phyloP scores from a whole-genome alignment of 2,329 filamentous ascomycete species.

The Penicillium sp. region DNA sequence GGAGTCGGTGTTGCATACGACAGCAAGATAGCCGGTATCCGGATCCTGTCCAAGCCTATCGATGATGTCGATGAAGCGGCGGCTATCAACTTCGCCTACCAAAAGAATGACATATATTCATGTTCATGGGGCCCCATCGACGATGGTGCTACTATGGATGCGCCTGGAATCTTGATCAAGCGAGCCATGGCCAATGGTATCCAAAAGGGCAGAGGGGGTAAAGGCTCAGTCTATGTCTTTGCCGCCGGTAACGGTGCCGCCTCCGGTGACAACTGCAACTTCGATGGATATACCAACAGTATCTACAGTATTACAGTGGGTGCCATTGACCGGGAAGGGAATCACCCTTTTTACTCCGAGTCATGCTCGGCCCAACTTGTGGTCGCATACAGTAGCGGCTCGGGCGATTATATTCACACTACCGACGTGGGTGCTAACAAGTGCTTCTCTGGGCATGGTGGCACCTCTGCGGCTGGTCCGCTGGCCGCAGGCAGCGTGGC shows the following conservation, averaged over 20 bases:
- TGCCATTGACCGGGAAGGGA: conserved; percentile 80
- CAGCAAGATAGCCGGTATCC: conserved; percentile 83
- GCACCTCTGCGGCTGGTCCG: conserved; percentile 92
- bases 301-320: conserved; percentile 98
- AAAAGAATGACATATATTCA: conserved; percentile 95
- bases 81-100: conserved; percentile 87
- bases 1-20: conserved; percentile 96
- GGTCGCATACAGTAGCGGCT: conserved; percentile 93
- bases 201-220: conserved; percentile 78
- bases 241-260: conserved; percentile 90
- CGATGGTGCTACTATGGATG: conserved; percentile 91
- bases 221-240: conserved; percentile 93
- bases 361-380: conserved; percentile 93
- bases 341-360: conserved; percentile 96
- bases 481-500: conserved; percentile 91
- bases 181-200: conserved; percentile 89
- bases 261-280: conserved; percentile 94
- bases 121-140: conserved; percentile 98
- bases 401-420: conserved; percentile 86
- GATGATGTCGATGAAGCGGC: conserved; percentile 88
- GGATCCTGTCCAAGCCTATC: conserved; percentile 88
- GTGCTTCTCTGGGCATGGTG: conserved; percentile 82
- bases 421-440: conserved; percentile 84
- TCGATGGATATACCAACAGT: conserved; percentile 98
- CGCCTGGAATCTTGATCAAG: conserved; percentile 81